These are phyloP conservation scores for Candida parachauliodes DNA, from an alignment of 805 yeast genomes.

Conservation along the genomic window DNA sequence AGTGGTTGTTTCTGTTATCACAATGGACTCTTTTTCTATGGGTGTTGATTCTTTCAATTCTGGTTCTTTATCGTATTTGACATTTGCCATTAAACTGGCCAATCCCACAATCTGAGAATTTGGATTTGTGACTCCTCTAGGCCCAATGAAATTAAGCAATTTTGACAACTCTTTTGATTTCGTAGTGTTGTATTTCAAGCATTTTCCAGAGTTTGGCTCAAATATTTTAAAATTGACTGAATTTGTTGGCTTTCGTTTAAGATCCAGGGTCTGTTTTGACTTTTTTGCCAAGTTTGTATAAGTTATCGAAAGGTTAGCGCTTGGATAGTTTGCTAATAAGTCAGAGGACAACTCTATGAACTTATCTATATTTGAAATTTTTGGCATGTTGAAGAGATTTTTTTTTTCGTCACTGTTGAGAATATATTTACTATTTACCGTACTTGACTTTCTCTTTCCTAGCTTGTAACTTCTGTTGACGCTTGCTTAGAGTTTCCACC, in stretches of 20 bases:
- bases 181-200: constrained; percentile 54
- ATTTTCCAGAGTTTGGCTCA: constrained; percentile 62
- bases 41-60: constrained; percentile 13
- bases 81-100: constrained; percentile 40
- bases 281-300: constrained; percentile 27
- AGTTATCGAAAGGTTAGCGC: constrained; percentile 33
- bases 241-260: constrained; percentile 17
- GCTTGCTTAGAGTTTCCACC: constrained; percentile 19
- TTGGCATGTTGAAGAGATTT: constrained; percentile 10
- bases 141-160: constrained; percentile 70
- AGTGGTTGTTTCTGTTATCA: constrained; percentile 10
- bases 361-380: constrained; percentile 15
- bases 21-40: constrained; percentile 8
- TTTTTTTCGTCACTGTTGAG: not conserved
- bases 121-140: constrained; percentile 46
- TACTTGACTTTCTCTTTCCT: constrained; percentile 24
- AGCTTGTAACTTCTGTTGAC: constrained; percentile 25
- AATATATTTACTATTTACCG: constrained; percentile 12
- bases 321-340: constrained; percentile 35
- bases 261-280: not conserved
- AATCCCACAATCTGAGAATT: constrained; percentile 26
- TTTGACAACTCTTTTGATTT: constrained; percentile 73
- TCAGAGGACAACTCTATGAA: constrained; percentile 30
- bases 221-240: constrained; percentile 54
- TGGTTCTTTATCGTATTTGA: constrained; percentile 19